These are phyloP conservation scores for Pseudogymnoascus sp. DNA, from an alignment of 2,329 filamentous ascomycete genomes.

Conservation along the genomic window DNA sequence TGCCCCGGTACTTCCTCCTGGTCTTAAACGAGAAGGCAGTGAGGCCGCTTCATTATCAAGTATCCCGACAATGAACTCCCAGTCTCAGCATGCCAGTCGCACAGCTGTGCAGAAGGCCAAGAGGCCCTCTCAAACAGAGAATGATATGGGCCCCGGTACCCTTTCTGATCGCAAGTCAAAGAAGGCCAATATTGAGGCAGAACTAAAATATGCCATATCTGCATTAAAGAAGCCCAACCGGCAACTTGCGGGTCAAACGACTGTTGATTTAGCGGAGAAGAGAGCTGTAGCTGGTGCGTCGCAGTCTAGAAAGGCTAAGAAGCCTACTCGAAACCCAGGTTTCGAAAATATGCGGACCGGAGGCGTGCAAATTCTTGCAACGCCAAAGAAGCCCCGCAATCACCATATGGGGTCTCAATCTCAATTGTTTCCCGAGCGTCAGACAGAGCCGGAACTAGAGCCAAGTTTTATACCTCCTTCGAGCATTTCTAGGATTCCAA, in stretches of 20 bases:
- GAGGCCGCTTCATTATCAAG: slow-evolving; percentile 48
- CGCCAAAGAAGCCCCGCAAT: slow-evolving; percentile 25
- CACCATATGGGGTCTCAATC: slow-evolving; percentile 20
- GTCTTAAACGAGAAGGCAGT: slow-evolving; percentile 62
- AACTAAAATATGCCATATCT: slow-evolving; percentile 67
- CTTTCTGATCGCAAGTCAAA: slow-evolving; percentile 48
- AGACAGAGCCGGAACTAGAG: slow-evolving; percentile 13
- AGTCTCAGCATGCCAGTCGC: slow-evolving; percentile 30
- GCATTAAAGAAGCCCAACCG: slow-evolving; percentile 71
- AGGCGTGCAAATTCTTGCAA: slow-evolving; percentile 28
- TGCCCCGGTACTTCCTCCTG: slow-evolving; percentile 49
- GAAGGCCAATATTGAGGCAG: slow-evolving; percentile 60
- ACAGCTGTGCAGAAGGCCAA: slow-evolving; percentile 32
- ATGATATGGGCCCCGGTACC: slow-evolving; percentile 44
- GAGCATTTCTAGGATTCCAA: slow-evolving; percentile 23
- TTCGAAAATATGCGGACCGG: slow-evolving; percentile 17
- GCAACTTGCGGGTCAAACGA: slow-evolving; percentile 57
- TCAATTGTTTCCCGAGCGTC: slow-evolving; percentile 13
- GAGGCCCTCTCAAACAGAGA: slow-evolving; percentile 43
- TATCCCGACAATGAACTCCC: slow-evolving; percentile 38
- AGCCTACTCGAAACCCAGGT: slow-evolving; percentile 35
- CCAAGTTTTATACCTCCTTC: slow-evolving; percentile 19
- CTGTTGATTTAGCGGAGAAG: slow-evolving; percentile 61
- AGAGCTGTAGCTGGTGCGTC: slow-evolving; percentile 43
- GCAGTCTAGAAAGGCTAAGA: slow-evolving; percentile 46